A percentile compares a stretch with the other conserved stretches of the same genome.
These are phyloP conservation scores for Penicillium glabrum DNA, from an alignment of 2,329 filamentous ascomycete genomes.

Conservation along the genomic window DNA sequence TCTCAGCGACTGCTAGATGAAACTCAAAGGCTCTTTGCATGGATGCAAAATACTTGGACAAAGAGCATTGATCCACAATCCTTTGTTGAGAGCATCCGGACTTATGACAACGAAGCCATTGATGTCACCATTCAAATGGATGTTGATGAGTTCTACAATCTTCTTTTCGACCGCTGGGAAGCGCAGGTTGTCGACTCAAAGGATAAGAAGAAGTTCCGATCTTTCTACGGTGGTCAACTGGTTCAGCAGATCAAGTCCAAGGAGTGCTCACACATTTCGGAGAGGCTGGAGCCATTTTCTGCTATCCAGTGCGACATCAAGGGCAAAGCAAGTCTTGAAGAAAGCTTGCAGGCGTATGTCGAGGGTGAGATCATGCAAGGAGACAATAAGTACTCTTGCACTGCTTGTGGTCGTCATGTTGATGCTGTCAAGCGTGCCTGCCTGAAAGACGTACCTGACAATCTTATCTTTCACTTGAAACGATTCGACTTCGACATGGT, in stretches of 20 bases:
- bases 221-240: constrained; percentile 86
- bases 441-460: constrained; percentile 87
- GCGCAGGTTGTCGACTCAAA: constrained; percentile 67
- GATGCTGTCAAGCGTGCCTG: constrained; percentile 92
- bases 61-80: constrained; percentile 71
- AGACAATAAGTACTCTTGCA: constrained; percentile 97
- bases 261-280: constrained; percentile 91
- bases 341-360: constrained; percentile 92
- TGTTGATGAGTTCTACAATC: constrained; percentile 95
- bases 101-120: constrained; percentile 78
- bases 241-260: constrained; percentile 95
- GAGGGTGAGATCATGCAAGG: constrained; percentile 96
- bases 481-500: constrained; percentile 55
- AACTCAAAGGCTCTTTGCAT: constrained; percentile 78
- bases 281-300: constrained; percentile 84
- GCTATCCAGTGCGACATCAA: constrained; percentile 97
- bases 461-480: constrained; percentile 90
- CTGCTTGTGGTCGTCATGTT: constrained; percentile 81
- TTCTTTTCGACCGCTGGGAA: constrained; percentile 90
- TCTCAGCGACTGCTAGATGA: constrained; percentile 70
- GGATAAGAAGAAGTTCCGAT: constrained; percentile 72
- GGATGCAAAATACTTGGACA: constrained; percentile 78
- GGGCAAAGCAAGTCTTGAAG: constrained; percentile 77
- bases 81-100: constrained; percentile 74
- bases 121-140: constrained; percentile 94